Percentiles rank a stretch among this genome's conserved stretches.
phyloP scores from a whole-genome alignment of 768 basidiomycete species.

The Pleurotus ostreatus region DNA sequence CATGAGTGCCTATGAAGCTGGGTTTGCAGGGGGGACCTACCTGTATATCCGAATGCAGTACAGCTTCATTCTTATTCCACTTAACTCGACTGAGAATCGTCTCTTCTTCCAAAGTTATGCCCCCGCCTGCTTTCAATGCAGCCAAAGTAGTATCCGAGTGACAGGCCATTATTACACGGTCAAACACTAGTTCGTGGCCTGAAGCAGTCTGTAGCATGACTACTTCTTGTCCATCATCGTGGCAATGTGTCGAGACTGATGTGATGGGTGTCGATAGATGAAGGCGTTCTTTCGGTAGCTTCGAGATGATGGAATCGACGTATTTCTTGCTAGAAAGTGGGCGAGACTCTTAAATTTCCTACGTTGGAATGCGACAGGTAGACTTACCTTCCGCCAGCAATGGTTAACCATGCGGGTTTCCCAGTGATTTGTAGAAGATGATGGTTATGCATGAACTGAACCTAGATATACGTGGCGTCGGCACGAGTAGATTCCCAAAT shows the following conservation, averaged over 20 bases:
- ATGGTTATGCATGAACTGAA: conserved; percentile 73
- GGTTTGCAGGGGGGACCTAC: conserved; percentile 30
- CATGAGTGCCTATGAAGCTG: background rate
- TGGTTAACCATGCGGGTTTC: conserved; percentile 70
- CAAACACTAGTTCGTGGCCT: conserved; percentile 46
- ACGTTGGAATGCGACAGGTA: background rate
- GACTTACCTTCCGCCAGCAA: conserved; percentile 65
- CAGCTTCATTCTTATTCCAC: conserved; percentile 66
- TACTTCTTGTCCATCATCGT: conserved; percentile 15
- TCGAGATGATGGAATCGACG: conserved; percentile 56
- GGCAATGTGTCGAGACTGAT: conserved; percentile 31
- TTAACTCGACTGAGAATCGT: conserved; percentile 51
- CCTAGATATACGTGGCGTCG: conserved; percentile 22
- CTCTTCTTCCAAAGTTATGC: conserved; percentile 48
- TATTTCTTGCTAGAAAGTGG: conserved; percentile 48
- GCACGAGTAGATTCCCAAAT: background rate
- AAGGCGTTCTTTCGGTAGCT: conserved; percentile 46
- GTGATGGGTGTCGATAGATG: conserved; percentile 58
- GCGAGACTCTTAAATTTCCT: background rate
- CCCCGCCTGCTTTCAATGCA: conserved; percentile 52
- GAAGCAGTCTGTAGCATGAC: conserved; percentile 44
- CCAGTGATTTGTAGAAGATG: conserved; percentile 68
- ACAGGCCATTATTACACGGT: conserved; percentile 71
- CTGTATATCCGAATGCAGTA: conserved; percentile 59
- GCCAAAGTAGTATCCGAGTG: conserved; percentile 63